Evolutionary conservation across 352 stramenopile species (phyloP).

Genomic region (Pythium aristosporum): DNA sequence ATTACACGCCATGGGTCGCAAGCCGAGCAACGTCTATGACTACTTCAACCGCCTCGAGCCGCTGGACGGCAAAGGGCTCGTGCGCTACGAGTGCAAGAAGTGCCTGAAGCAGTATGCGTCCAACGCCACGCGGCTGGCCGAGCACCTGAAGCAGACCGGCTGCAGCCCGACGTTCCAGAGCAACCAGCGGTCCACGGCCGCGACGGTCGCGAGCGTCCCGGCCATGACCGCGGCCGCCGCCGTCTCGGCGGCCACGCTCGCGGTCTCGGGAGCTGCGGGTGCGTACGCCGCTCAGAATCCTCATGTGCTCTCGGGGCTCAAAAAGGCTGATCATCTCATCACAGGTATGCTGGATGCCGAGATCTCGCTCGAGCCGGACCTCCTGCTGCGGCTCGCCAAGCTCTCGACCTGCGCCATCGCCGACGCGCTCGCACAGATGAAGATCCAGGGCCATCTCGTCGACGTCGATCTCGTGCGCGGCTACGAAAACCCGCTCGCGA

Average conservation of each 20-base stretch:
- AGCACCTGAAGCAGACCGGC: slow-evolving; percentile 72
- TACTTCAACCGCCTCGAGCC: slow-evolving; percentile 79
- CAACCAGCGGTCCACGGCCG: slow-evolving; percentile 56
- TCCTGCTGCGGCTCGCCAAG: slow-evolving; percentile 71
- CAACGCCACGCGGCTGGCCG: slow-evolving; percentile 77
- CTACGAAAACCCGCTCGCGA: slow-evolving; percentile 48
- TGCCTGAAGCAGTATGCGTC: slow-evolving; percentile 86
- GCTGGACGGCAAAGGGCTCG: slow-evolving; percentile 61
- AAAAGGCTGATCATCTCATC: slow-evolving; percentile 55
- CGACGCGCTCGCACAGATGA: slow-evolving; percentile 72
- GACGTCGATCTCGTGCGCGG: slow-evolving; percentile 71
- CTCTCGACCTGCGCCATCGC: slow-evolving; percentile 80
- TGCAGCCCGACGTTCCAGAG: slow-evolving; percentile 77
- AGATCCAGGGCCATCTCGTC: slow-evolving; percentile 77
- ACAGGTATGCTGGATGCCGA: slow-evolving; percentile 70
- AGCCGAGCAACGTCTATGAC: slow-evolving; percentile 86
- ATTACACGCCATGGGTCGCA: slow-evolving; percentile 70
- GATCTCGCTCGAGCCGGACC: slow-evolving; percentile 55
- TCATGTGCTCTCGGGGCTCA: slow-evolving; percentile 39
- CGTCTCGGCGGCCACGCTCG: slow-evolving; percentile 30
- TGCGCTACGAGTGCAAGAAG: slow-evolving; percentile 88
- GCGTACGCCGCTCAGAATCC: slow-evolving; percentile 35
- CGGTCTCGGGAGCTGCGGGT: slow-evolving; percentile 28
- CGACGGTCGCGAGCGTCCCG: slow-evolving; percentile 22
- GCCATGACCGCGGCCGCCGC: slow-evolving; percentile 28